These are phyloP conservation scores for Epithemia pelagica DNA, from an alignment of 108 stramenopile genomes.

Conservation along the genomic window DNA sequence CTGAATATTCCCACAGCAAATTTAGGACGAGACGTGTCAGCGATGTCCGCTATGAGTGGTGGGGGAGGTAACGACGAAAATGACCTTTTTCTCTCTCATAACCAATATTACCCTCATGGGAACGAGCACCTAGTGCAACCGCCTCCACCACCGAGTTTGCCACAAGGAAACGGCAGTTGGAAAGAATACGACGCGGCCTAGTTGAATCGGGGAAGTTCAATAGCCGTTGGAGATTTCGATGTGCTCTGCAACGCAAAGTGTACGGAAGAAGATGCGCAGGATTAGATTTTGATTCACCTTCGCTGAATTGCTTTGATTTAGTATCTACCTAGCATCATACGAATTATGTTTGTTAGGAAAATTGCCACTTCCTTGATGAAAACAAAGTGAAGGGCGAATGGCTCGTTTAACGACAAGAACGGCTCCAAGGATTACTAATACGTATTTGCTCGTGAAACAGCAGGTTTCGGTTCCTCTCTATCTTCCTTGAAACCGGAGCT, in stretches of 20 bases:
- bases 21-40: conserved; percentile 30
- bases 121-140: conserved; percentile 5
- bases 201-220: neutral
- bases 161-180: conserved; percentile 15
- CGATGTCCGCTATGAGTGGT: conserved; percentile 28
- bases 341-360: no score
- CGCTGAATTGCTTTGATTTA: no score
- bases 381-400: no score
- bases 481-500: neutral
- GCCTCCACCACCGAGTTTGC: conserved; percentile 18
- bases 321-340: no score
- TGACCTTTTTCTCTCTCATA: neutral
- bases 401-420: no score
- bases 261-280: no score
- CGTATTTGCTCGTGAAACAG: neutral
- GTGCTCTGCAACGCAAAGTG: no score
- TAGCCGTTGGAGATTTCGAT: neutral
- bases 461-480: neutral
- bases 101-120: neutral
- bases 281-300: no score
- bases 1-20: conserved; percentile 22
- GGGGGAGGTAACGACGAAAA: conserved; percentile 5
- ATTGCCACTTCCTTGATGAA: no score
- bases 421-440: no score
- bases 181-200: neutral